Conservation (phyloP, 2,329 filamentous ascomycete species). For the Bisporella sp. region DNA sequence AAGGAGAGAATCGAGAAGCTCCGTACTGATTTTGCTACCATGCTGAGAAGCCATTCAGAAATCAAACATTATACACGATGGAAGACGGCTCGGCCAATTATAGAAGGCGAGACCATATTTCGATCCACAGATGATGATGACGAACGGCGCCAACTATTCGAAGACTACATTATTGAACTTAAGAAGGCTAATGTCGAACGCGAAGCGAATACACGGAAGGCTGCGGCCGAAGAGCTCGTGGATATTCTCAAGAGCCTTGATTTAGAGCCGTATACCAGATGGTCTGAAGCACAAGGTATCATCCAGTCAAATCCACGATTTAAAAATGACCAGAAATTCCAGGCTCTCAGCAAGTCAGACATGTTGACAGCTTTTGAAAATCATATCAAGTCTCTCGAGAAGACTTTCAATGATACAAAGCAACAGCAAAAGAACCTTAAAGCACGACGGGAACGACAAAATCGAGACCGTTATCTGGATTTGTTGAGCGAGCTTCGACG, state of each 20-base stretch:
- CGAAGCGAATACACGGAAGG: slow-evolving; percentile 65
- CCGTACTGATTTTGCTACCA: slow-evolving; percentile 87
- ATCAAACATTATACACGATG: slow-evolving; percentile 96
- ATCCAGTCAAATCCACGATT: slow-evolving; percentile 74
- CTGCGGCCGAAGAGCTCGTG: slow-evolving; percentile 77
- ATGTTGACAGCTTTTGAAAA: slow-evolving; percentile 89
- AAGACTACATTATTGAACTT: slow-evolving; percentile 83
- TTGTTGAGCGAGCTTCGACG: slow-evolving; percentile 69
- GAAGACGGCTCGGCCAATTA: slow-evolving; percentile 91
- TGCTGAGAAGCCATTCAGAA: slow-evolving; percentile 93
- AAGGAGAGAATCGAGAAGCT: slow-evolving; percentile 90
- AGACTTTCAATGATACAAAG: slow-evolving; percentile 81
- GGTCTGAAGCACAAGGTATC: slow-evolving; percentile 80
- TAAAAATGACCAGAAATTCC: slow-evolving; percentile 77
- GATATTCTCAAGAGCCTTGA: slow-evolving; percentile 72
- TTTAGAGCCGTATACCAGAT: slow-evolving; percentile 88
- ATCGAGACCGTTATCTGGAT: slow-evolving; percentile 71
- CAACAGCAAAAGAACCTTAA: slow-evolving; percentile 82
- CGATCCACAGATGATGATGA: slow-evolving; percentile 81
- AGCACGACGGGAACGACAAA: slow-evolving; percentile 75
- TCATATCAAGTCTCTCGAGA: slow-evolving; percentile 88
- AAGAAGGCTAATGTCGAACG: slow-evolving; percentile 74
- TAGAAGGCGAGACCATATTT: slow-evolving; percentile 94
- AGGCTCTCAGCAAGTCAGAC: slow-evolving; percentile 79
- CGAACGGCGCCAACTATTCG: slow-evolving; percentile 84